Evolutionary conservation across 2,329 filamentous ascomycete genomes (phyloP).

Genomic region (Penicillium sp.): DNA sequence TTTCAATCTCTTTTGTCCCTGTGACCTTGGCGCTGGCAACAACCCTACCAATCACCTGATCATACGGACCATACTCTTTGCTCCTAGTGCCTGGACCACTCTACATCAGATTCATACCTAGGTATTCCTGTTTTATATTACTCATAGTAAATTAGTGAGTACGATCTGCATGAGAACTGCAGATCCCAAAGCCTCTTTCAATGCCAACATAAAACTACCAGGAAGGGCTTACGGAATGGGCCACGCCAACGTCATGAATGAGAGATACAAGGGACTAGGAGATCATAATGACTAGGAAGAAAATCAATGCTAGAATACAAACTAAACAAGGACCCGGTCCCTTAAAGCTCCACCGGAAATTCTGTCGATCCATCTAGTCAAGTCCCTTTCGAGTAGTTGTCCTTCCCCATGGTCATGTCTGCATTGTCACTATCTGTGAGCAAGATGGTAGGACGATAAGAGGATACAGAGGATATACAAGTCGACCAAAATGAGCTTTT

Average conservation of each 20-base stretch:
- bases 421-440: no score
- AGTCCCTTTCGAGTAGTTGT: no score
- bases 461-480: no score
- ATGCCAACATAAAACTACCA: neutral
- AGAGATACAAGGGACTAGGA: no score
- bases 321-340: no score
- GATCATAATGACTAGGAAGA: no score
- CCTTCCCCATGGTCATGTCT: no score
- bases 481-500: no score
- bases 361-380: no score
- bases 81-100: neutral
- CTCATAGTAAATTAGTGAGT: neutral
- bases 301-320: no score
- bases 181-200: neutral
- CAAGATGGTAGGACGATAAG: no score
- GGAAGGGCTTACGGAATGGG: neutral
- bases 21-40: neutral
- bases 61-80: neutral
- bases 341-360: no score
- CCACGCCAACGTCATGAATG: neutral
- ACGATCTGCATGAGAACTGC: neutral
- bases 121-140: neutral
- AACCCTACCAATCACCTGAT: neutral
- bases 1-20: neutral
- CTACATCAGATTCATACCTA: neutral